Conservation (phyloP, 208 protist species). For the Acanthamoeba culbertsoni region DNA sequence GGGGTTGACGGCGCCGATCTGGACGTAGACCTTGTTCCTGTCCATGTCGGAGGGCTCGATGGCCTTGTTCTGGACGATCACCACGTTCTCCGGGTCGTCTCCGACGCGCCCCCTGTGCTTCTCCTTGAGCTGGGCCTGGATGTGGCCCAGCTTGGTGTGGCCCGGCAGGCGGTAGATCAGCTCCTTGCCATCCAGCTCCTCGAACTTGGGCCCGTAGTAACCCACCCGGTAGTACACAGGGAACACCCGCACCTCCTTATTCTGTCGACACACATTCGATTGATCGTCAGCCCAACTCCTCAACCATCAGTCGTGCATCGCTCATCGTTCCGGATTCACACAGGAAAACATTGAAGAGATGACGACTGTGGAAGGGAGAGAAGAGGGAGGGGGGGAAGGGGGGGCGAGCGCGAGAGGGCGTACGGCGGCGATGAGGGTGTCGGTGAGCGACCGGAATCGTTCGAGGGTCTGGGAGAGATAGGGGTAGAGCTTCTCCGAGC, state of each 20-base stretch:
- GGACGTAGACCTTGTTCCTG: background rate
- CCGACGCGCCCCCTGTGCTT: background rate
- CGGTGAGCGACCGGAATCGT: background rate
- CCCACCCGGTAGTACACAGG: constrained; percentile 75
- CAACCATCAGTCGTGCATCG: too few relatives aligned
- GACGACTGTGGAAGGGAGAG: background rate
- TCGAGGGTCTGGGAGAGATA: background rate
- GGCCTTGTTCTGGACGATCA: constrained; percentile 48
- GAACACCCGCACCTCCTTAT: constrained; percentile 62
- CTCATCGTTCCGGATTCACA: too few relatives aligned
- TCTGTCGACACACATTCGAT: background rate
- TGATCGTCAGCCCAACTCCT: too few relatives aligned
- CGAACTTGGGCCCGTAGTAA: constrained; percentile 58
- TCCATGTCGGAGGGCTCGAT: background rate
- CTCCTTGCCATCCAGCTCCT: constrained; percentile 19
- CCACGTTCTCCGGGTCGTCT: background rate
- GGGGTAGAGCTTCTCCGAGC: background rate
- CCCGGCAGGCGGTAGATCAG: constrained; percentile 22
- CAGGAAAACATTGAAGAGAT: too few relatives aligned
- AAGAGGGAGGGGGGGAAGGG: too few relatives aligned
- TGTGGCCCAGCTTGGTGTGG: background rate
- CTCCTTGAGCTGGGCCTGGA: constrained; percentile 19
- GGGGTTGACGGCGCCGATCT: background rate
- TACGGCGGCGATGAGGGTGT: background rate
- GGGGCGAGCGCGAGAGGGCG: too few relatives aligned